Evolutionary conservation across 2,329 filamentous ascomycete species (phyloP).

Genomic region (Immersiporthe knoxdaviesiana): DNA sequence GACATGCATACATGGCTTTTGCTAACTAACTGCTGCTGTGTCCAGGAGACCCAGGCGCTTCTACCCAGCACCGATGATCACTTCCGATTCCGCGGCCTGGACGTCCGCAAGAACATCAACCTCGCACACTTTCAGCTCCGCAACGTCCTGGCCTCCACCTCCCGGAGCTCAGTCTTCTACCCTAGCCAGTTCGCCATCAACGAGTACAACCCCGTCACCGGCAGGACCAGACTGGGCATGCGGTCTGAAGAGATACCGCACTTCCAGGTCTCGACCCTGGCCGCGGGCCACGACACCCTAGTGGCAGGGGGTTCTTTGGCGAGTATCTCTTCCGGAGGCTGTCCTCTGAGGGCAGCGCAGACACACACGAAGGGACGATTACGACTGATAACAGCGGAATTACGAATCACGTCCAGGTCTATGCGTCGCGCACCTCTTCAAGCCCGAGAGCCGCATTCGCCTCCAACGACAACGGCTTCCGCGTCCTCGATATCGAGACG

Average conservation of each 20-base stretch:
- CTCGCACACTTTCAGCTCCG: constrained; percentile 70
- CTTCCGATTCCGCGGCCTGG: constrained; percentile 62
- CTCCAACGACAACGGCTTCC: constrained; percentile 64
- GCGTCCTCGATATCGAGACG: constrained; percentile 61
- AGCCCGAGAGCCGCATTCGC: constrained; percentile 61
- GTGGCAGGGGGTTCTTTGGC: constrained; percentile 62
- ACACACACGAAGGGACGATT: constrained; percentile 49
- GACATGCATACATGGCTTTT: no score
- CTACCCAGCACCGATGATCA: constrained; percentile 51
- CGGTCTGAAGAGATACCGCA: constrained; percentile 32
- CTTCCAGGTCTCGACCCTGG: constrained; percentile 54
- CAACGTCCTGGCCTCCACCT: constrained; percentile 62
- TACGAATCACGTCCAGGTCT: constrained; percentile 66
- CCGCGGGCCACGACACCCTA: constrained; percentile 57
- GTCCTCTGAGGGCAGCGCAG: constrained; percentile 40
- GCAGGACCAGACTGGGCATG: constrained; percentile 49
- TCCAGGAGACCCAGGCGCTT: constrained; percentile 37
- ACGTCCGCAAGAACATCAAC: constrained; percentile 55
- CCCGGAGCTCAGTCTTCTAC: constrained; percentile 61
- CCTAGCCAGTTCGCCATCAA: constrained; percentile 54
- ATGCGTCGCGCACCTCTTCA: constrained; percentile 55
- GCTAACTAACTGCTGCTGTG: not conserved
- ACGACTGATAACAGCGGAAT: constrained; percentile 58
- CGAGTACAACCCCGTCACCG: constrained; percentile 55
- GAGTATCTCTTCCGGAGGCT: constrained; percentile 56